Base-by-base conservation (phyloP, 257 asterid genomes). In the Solanum sparsipilum region DNA sequence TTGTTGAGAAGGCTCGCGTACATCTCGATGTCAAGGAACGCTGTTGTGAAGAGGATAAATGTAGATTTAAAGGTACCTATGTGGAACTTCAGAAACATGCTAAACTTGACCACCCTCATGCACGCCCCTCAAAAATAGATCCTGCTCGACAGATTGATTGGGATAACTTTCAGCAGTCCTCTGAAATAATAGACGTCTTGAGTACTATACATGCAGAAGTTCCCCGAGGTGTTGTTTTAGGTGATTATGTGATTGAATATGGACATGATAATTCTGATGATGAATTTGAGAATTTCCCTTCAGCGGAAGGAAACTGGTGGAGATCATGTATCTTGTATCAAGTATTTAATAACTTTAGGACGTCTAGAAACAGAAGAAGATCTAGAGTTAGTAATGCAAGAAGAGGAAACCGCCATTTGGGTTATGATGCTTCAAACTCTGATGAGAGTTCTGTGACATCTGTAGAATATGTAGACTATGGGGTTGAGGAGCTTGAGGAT, bases 191-290 rank as follows among this genome's bases (percentile, higher is more conserved):
- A 58, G 98, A 96, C 74, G 98, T 96, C 31, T 87, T 96, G 74
- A 95, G 95, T 90, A 95, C 98, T 76, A 95, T 95, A 67, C 98
- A 94, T 75, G 93, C 98, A 6, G 97, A 94, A 88, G 93, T 95
- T 38, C 98, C 98, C 2, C 92, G 95, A 3, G 98, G 98, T 34
- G 98, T 96, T 75, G 97, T 96, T 88, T 88, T 94, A 44, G 98
- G 98, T 60, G 98, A 95, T 91, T 95, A 95, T 91, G 98, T 95
- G 86, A 95, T 95, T 65, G 98, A 95, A 89, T 94, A 95, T 89
- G 98, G 98, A 78, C 95, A 94, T 89, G 93, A 94, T 86, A 89
- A 94, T 88, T 95, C 97, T 34, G 97, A 94, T 27, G 98, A 95
- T 87, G 98, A 94, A 68, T 93, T 90, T 73, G 98, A 93, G 31